phyloP scores from a whole-genome alignment of 441 rosid species.

The Breynia disticha region DNA sequence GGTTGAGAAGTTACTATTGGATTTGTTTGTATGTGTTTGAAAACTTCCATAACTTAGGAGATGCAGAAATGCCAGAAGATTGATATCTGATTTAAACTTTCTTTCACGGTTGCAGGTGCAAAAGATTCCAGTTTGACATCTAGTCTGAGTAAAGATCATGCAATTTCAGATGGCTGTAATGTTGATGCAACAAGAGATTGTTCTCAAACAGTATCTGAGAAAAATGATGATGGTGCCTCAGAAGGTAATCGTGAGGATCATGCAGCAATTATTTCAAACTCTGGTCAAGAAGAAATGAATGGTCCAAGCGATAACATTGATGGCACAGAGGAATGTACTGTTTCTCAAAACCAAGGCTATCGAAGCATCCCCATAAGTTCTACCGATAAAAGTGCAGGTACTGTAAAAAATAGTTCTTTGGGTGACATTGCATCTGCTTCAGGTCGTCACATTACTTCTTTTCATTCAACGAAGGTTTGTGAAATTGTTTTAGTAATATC shows the following conservation, averaged over 20 bases:
- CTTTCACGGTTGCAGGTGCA: constrained; percentile 10
- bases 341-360: constrained; percentile 2
- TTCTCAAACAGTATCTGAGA: constrained; percentile 5
- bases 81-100: neutral
- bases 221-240: constrained; percentile 3
- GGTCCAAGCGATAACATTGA: neutral
- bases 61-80: neutral
- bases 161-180: constrained; percentile 1
- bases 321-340: neutral
- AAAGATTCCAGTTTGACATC: constrained; percentile 5
- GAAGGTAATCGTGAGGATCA: neutral
- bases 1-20: neutral
- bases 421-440: constrained; percentile 1
- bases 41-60: neutral
- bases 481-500: constrained; percentile 6
- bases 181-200: constrained; percentile 2
- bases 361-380: neutral
- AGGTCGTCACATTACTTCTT: constrained; percentile 1
- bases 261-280: neutral
- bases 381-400: neutral
- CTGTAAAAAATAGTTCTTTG: constrained; percentile 4
- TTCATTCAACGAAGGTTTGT: constrained; percentile 10
- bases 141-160: constrained; percentile 11
- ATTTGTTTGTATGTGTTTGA: neutral
- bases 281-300: constrained; percentile 1